Evolutionary conservation across 306 rosid species (phyloP), one percentile per base, ranked within the genome.

Genomic region (Prunus salicina): DNA sequence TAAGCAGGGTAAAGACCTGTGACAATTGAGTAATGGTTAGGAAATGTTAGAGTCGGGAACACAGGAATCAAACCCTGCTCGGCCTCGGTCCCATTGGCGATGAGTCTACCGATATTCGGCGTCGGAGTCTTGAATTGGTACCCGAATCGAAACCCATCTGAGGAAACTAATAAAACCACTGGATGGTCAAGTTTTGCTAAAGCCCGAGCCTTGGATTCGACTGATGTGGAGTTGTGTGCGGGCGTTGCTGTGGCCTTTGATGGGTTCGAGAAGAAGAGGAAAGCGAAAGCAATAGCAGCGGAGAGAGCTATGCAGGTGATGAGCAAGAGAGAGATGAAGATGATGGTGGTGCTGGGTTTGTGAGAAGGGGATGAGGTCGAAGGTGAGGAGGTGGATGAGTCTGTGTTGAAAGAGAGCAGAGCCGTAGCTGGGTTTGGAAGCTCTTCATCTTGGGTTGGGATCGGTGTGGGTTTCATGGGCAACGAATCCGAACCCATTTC

Each of bases 91-190:
- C 99, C 99, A 2, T 89, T 89, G 8, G 84, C 62, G 20, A 96
- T 96, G 65, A 96, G 89, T 9, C 98, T 97, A 9, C 64, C 74
- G 1, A 96, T 89, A 7, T 83, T 85, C 3, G 99, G 99, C 0
- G 97, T 86, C 2, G 77, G 5, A 13, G 96, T 77, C 69, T 96
- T 96, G 99, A 86, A 93, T 73, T 96, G 99, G 85, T 96, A 96
- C 10, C 99, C 99, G 67, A 96, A 96, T 67, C 99, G 90, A 32
- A 96, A 96, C 43, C 99, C 99, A 18, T 96, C 99, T 0, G 97
- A 96, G 75, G 99, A 96, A 73, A 96, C 80, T 63, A 96, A 34
- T 8, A 96, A 67, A 0, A 96, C 97, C 0, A 87, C 91, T 0
- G 97, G 89, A 32, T 32, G 97, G 28, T 81, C 73, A 62, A 96